Evolutionary conservation across 805 yeast species (phyloP).

Genomic region (Kodamaea hsintzibuensis): DNA sequence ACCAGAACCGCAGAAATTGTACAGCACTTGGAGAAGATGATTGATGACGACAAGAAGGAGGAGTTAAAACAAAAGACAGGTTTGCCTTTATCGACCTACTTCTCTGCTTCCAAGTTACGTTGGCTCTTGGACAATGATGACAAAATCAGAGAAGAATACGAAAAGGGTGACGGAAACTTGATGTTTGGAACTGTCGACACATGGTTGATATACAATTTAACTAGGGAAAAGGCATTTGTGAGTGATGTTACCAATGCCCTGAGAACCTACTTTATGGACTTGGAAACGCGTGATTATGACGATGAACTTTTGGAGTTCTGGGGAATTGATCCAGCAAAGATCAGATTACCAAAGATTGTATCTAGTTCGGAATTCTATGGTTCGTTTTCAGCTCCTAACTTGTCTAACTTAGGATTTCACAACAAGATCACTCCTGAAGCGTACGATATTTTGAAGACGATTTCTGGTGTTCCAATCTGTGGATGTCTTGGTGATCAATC

Average conservation of each 20-base stretch:
- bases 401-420: slow-evolving; percentile 52
- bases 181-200: slow-evolving; percentile 95
- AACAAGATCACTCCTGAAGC: slow-evolving; percentile 54
- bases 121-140: slow-evolving; percentile 87
- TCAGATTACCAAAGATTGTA: slow-evolving; percentile 72
- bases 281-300: slow-evolving; percentile 75
- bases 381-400: slow-evolving; percentile 60
- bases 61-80: slow-evolving; percentile 70
- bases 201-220: slow-evolving; percentile 86
- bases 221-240: slow-evolving; percentile 66
- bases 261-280: slow-evolving; percentile 86
- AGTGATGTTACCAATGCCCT: slow-evolving; percentile 92
- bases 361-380: slow-evolving; percentile 82
- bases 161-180: slow-evolving; percentile 65
- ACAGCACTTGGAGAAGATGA: slow-evolving; percentile 54
- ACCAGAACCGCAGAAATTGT: slow-evolving; percentile 80
- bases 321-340: slow-evolving; percentile 68
- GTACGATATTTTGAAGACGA: slow-evolving; percentile 45
- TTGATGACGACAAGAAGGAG: slow-evolving; percentile 55
- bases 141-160: slow-evolving; percentile 64
- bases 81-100: slow-evolving; percentile 85
- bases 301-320: slow-evolving; percentile 73
- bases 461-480: slow-evolving; percentile 69
- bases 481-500: slow-evolving; percentile 96
- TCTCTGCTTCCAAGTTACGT: slow-evolving; percentile 84